phyloP scores from a whole-genome alignment of 1,284 basidiomycete genomes.

The Ganoderma resinaceum region DNA sequence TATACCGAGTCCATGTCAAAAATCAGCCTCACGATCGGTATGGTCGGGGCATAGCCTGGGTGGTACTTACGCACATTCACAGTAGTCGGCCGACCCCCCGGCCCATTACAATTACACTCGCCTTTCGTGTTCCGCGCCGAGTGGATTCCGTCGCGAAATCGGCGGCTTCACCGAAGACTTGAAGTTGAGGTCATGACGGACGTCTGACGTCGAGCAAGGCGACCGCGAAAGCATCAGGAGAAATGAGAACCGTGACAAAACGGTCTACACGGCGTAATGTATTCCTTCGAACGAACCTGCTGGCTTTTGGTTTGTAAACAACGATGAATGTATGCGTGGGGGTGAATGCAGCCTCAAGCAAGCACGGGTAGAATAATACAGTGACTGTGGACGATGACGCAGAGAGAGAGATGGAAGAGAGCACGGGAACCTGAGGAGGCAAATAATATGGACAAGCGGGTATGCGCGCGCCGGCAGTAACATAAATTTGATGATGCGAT shows the following conservation, averaged over 20 bases:
- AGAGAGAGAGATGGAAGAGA: not conserved
- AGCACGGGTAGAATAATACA: not conserved
- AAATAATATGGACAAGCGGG: not conserved
- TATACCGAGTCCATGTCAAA: no score
- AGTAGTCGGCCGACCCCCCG: no score
- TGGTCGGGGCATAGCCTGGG: no score
- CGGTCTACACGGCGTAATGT: not conserved
- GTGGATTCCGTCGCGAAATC: no score
- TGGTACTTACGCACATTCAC: no score
- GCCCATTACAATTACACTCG: no score
- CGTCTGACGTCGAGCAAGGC: not conserved
- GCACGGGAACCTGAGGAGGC: not conserved
- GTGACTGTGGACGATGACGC: not conserved
- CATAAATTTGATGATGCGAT: not conserved
- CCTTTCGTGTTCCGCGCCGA: no score
- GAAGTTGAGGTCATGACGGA: not conserved
- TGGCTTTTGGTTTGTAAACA: not conserved
- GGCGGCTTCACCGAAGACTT: not conserved
- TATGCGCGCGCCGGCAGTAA: not conserved
- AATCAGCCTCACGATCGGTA: no score
- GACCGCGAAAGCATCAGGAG: not conserved
- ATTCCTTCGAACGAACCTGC: not conserved
- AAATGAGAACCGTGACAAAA: not conserved
- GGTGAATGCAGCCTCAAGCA: not conserved
- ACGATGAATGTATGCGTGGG: not conserved